These are phyloP conservation scores for Fraxinus excelsior DNA, from an alignment of 257 asterid species.

Conservation along the genomic window DNA sequence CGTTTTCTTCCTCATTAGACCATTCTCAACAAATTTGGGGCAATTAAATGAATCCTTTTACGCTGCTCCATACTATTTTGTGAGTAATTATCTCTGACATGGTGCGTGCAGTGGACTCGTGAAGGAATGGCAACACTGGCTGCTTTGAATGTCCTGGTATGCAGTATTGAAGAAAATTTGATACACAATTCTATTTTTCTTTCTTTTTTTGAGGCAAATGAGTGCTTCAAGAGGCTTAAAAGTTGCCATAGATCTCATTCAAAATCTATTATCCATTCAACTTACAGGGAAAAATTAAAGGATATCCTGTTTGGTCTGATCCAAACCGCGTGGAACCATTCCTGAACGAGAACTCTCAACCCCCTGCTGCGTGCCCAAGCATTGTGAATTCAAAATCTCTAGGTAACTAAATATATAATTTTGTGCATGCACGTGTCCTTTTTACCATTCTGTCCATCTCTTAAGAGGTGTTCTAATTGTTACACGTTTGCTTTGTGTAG, in stretches of 20 bases:
- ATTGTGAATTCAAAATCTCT: slow-evolving; percentile 82
- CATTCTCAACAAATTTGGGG: background rate
- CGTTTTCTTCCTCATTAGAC: background rate
- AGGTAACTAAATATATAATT: slow-evolving; percentile 44
- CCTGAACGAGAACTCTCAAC: slow-evolving; percentile 61
- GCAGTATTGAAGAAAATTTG: slow-evolving; percentile 10
- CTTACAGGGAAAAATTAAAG: slow-evolving; percentile 79
- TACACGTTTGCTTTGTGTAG: slow-evolving; percentile 34
- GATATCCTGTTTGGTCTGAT: slow-evolving; percentile 75
- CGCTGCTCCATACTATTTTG: background rate
- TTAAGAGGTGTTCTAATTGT: slow-evolving; percentile 7
- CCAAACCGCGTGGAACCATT: slow-evolving; percentile 77
- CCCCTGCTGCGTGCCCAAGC: slow-evolving; percentile 96
- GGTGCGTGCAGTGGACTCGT: slow-evolving; percentile 86
- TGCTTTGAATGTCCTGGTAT: slow-evolving; percentile 92
- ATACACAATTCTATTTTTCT: background rate
- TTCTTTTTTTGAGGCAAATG: background rate
- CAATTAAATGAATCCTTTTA: background rate
- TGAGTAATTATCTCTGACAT: background rate
- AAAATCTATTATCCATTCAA: slow-evolving; percentile 3
- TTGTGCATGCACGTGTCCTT: background rate
- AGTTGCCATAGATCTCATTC: background rate
- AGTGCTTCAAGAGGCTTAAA: background rate
- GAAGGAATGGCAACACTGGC: slow-evolving; percentile 99
- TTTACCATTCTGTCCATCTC: background rate